Evolutionary conservation across 2,329 filamentous ascomycete genomes (phyloP).

Genomic region (Colletotrichum kahawae): DNA sequence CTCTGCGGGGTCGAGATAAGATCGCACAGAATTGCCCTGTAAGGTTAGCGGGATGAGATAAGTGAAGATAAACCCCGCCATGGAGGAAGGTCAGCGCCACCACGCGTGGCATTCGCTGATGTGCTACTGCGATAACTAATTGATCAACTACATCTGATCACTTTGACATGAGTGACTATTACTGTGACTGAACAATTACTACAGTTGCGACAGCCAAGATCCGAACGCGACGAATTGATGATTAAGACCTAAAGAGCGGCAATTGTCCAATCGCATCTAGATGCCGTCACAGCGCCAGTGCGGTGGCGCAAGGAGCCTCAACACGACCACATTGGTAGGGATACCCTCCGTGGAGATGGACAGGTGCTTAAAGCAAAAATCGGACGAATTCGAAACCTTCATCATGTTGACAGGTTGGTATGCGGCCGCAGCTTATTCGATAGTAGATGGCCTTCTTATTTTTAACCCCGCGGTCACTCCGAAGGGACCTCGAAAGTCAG

Average conservation of each 20-base stretch:
- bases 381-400: background rate
- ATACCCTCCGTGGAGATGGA: background rate
- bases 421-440: background rate
- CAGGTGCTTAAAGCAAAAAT: background rate
- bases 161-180: background rate
- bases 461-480: background rate
- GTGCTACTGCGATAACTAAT: background rate
- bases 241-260: background rate
- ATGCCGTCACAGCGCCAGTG: background rate
- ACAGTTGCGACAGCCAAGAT: background rate
- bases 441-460: background rate
- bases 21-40: background rate
- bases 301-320: background rate
- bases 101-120: background rate
- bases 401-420: background rate
- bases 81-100: background rate
- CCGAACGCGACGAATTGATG: background rate
- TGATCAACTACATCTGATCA: background rate
- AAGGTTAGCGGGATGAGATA: background rate
- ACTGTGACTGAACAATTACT: background rate
- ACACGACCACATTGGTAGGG: background rate
- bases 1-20: background rate
- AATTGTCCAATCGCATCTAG: background rate
- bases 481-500: background rate
- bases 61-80: background rate